Evolutionary conservation across 345 rosid genomes (phyloP).

Genomic region (Turnera subulata): DNA sequence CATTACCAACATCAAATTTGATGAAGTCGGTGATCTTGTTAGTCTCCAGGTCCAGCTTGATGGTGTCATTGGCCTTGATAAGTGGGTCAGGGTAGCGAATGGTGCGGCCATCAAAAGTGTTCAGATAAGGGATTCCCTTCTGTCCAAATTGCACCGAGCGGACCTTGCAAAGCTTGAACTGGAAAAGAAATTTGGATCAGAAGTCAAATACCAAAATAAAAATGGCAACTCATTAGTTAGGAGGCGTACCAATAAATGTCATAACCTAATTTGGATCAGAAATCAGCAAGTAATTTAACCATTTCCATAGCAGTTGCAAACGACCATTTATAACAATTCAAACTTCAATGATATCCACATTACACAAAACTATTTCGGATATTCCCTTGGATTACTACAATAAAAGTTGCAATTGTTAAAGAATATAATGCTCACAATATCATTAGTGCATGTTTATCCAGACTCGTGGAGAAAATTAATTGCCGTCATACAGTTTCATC

Average conservation of each 20-base stretch:
- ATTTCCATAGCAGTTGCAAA: too few species aligned
- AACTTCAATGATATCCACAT: too few species aligned
- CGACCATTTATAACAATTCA: too few species aligned
- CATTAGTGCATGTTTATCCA: too few species aligned
- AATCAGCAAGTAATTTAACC: neutral
- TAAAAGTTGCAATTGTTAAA: too few species aligned
- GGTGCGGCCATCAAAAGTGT: neutral
- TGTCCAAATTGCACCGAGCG: neutral
- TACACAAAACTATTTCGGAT: too few species aligned
- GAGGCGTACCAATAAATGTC: too few species aligned
- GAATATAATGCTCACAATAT: neutral
- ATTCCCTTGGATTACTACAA: too few species aligned
- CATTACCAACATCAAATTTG: neutral
- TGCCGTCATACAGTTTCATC: too few species aligned
- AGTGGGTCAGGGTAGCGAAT: conserved; percentile 1
- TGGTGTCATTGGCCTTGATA: conserved; percentile 1
- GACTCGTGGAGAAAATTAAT: too few species aligned
- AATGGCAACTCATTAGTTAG: too few species aligned
- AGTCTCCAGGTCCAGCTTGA: neutral
- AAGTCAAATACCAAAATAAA: neutral
- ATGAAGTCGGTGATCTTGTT: neutral
- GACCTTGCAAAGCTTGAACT: neutral
- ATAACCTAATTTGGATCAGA: too few species aligned
- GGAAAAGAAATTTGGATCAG: neutral
- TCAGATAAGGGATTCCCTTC: neutral